phyloP scores from a whole-genome alignment of 2,329 filamentous ascomycete species.

The Orbilia brochopaga region DNA sequence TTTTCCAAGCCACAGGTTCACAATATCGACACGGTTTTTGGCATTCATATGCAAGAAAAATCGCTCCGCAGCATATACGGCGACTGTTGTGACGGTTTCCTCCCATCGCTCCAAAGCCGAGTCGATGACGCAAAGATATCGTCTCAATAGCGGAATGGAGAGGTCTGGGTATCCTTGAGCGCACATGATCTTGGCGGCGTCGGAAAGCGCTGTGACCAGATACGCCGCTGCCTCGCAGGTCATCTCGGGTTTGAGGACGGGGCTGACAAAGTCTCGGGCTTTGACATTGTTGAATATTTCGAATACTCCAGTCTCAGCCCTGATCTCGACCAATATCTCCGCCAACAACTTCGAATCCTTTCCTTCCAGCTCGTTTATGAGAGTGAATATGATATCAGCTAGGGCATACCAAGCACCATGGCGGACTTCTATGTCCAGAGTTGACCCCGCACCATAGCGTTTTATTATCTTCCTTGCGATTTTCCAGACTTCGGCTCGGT shows the following conservation, averaged over 20 bases:
- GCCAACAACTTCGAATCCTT: slow-evolving; percentile 26
- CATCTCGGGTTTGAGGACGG: slow-evolving; percentile 67
- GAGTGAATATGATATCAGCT: slow-evolving; percentile 51
- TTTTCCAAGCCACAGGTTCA: slow-evolving; percentile 48
- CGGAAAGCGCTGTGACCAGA: slow-evolving; percentile 63
- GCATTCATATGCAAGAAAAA: slow-evolving; percentile 47
- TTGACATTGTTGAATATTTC: slow-evolving; percentile 57
- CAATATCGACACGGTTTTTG: slow-evolving; percentile 36
- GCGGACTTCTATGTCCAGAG: slow-evolving; percentile 53
- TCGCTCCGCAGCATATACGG: slow-evolving; percentile 38
- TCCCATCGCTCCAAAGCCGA: slow-evolving; percentile 53
- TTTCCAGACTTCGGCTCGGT: slow-evolving; percentile 30
- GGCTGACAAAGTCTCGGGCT: slow-evolving; percentile 58
- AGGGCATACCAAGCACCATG: slow-evolving; percentile 54
- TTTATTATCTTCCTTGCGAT: slow-evolving; percentile 51
- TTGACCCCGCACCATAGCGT: slow-evolving; percentile 51
- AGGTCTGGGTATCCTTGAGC: slow-evolving; percentile 39
- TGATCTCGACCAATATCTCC: slow-evolving; percentile 35
- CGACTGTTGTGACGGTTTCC: slow-evolving; percentile 47
- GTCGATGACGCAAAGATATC: slow-evolving; percentile 52
- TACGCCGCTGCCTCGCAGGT: slow-evolving; percentile 68
- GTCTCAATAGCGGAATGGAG: slow-evolving; percentile 20
- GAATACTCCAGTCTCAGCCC: slow-evolving; percentile 52
- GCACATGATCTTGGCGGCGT: slow-evolving; percentile 44
- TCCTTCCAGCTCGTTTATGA: slow-evolving; percentile 28